phyloP scores from a whole-genome alignment of 2,329 filamentous ascomycete species.

The Diaporthe caulivora region DNA sequence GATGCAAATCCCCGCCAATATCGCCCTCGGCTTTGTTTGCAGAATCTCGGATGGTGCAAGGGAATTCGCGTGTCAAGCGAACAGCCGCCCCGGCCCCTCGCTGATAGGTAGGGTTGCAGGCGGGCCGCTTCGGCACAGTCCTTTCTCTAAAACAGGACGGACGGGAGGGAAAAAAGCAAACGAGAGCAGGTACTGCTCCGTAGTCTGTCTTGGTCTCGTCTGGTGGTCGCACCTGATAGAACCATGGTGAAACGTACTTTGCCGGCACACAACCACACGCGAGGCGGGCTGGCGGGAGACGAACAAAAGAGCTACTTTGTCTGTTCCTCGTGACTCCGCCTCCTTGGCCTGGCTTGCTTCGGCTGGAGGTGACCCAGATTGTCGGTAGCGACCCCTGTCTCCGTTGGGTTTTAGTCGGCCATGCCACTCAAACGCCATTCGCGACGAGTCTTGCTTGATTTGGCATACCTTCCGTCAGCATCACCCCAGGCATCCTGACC shows the following conservation, averaged over 20 bases:
- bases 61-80: conserved; percentile 19
- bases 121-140: conserved; percentile 38
- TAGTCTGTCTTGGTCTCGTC: conserved; percentile 30
- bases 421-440: conserved; percentile 34
- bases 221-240: conserved; percentile 27
- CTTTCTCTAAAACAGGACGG: conserved; percentile 32
- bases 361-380: conserved; percentile 28
- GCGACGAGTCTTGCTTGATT: conserved; percentile 26
- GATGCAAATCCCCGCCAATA: conserved; percentile 27
- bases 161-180: conserved; percentile 29
- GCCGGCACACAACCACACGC: conserved; percentile 18
- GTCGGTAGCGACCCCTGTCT: conserved; percentile 30
- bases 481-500: conserved; percentile 2
- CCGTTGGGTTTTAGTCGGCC: conserved; percentile 14
- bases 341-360: conserved; percentile 26
- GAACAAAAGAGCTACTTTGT: conserved; percentile 23
- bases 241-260: conserved; percentile 19
- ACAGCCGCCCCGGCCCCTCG: conserved; percentile 18
- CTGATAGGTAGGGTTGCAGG: conserved; percentile 29
- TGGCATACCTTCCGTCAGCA: conserved; percentile 15
- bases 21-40: conserved; percentile 27
- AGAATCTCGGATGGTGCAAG: conserved; percentile 23
- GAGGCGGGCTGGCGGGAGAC: conserved; percentile 3
- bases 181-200: conserved; percentile 16
- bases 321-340: conserved; percentile 25